A percentile compares a stretch with the other conserved stretches of the same genome.
Evolutionary conservation across 805 yeast species (phyloP).

Genomic region (Saturnispora kantuleensis): DNA sequence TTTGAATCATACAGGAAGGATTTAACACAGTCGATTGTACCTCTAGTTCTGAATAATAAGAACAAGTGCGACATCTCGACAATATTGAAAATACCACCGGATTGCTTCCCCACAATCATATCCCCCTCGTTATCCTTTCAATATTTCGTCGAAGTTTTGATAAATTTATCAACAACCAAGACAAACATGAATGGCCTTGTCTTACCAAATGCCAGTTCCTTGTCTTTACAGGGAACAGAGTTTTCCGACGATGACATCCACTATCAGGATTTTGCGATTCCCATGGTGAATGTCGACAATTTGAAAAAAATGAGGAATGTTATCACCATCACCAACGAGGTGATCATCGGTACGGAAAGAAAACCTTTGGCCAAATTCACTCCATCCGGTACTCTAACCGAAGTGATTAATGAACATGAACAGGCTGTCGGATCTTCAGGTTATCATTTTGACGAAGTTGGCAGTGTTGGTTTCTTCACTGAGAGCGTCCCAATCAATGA

Average conservation of each 20-base stretch:
- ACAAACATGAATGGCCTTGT: background rate
- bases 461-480: slow-evolving; percentile 1
- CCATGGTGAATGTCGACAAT: slow-evolving; percentile 69
- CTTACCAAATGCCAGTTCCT: background rate
- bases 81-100: slow-evolving; percentile 65
- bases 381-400: slow-evolving; percentile 1
- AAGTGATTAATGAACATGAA: too few relatives aligned
- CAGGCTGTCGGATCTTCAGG: slow-evolving; percentile 4
- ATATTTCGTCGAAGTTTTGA: slow-evolving; percentile 73
- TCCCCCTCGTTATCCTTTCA: slow-evolving; percentile 69
- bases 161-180: slow-evolving; percentile 46
- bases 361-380: slow-evolving; percentile 25
- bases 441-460: slow-evolving; percentile 1
- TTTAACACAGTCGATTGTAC: slow-evolving; percentile 64
- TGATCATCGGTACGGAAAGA: slow-evolving; percentile 72
- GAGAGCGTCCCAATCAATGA: background rate
- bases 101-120: slow-evolving; percentile 74
- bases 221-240: background rate
- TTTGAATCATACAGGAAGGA: slow-evolving; percentile 76
- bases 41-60: slow-evolving; percentile 66
- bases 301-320: slow-evolving; percentile 69
- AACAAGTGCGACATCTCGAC: slow-evolving; percentile 51
- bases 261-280: slow-evolving; percentile 13
- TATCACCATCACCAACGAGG: slow-evolving; percentile 70
- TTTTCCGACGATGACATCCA: slow-evolving; percentile 19